Evolutionary conservation across 345 rosid genomes (phyloP).

Genomic region (Chamaenerion angustifolium): DNA sequence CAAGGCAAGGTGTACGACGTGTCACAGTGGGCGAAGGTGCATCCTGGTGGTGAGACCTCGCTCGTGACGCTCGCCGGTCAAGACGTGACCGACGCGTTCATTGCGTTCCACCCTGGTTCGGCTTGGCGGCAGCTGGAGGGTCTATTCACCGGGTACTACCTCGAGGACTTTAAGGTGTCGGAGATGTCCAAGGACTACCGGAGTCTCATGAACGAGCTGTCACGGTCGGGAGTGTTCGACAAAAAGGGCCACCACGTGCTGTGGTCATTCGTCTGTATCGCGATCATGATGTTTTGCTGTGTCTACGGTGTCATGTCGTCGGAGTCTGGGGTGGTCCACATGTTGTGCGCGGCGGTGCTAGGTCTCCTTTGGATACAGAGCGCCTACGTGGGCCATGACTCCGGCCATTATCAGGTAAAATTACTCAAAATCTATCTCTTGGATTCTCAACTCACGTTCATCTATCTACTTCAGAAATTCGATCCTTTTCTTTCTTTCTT

Average conservation of each 20-base stretch:
- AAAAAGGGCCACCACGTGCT: conserved; percentile 55
- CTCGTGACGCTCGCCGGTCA: conserved; percentile 74
- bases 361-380: conserved; percentile 79
- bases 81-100: conserved; percentile 85
- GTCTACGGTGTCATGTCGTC: conserved; percentile 52
- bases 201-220: conserved; percentile 33
- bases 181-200: conserved; percentile 73
- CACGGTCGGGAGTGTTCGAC: conserved; percentile 55
- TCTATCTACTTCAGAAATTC: no score
- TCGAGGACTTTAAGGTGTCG: conserved; percentile 41
- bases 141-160: conserved; percentile 50
- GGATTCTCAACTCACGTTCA: no score
- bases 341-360: conserved; percentile 36
- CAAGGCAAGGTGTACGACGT: conserved; percentile 83
- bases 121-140: conserved; percentile 72
- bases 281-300: conserved; percentile 29
- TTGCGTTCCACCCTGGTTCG: conserved; percentile 81
- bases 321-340: conserved; percentile 46
- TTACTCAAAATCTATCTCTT: no score
- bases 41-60: conserved; percentile 72
- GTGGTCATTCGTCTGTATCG: conserved; percentile 26
- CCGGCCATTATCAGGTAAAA: conserved; percentile 60
- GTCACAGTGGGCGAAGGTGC: conserved; percentile 52
- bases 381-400: conserved; percentile 88
- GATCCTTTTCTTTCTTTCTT: no score